These are phyloP conservation scores for Fusarium anguioides DNA, from an alignment of 2,329 filamentous ascomycete species.

Conservation along the genomic window DNA sequence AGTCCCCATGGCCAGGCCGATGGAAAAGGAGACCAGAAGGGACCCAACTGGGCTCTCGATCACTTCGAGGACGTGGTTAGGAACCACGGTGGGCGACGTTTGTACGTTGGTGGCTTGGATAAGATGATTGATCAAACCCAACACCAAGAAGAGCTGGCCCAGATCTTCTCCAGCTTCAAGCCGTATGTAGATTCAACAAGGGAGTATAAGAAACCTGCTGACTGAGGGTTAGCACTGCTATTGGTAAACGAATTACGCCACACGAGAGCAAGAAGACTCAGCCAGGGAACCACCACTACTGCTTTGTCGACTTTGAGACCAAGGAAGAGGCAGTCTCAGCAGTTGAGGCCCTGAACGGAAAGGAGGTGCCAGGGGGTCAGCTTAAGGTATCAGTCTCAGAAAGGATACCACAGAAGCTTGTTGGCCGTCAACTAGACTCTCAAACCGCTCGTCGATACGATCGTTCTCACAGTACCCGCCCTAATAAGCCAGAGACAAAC, in stretches of 20 bases:
- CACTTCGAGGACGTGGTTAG: conserved; percentile 49
- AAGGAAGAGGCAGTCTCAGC: conserved; percentile 65
- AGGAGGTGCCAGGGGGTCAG: neutral
- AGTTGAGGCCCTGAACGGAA: conserved; percentile 48
- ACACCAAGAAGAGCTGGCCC: conserved; percentile 58
- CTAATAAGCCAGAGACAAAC: neutral
- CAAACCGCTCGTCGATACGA: neutral
- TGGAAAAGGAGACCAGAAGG: neutral
- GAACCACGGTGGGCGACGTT: conserved; percentile 51
- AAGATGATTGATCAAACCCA: conserved; percentile 61
- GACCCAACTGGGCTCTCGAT: conserved; percentile 28
- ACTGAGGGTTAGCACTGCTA: conserved; percentile 25
- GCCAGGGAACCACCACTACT: conserved; percentile 69
- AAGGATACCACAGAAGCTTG: conserved; percentile 7
- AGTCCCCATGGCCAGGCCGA: neutral
- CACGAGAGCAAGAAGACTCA: conserved; percentile 64
- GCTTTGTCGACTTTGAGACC: conserved; percentile 72
- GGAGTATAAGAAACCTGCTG: neutral
- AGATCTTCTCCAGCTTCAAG: conserved; percentile 60
- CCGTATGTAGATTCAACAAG: neutral
- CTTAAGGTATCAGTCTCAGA: conserved; percentile 20
- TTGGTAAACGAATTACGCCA: conserved; percentile 67
- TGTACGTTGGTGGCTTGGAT: conserved; percentile 64
- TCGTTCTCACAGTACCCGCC: neutral
- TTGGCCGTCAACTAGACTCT: conserved; percentile 2